Evolutionary conservation across 2,329 filamentous ascomycete species (phyloP).

Genomic region (Talaromyces atroroseus): DNA sequence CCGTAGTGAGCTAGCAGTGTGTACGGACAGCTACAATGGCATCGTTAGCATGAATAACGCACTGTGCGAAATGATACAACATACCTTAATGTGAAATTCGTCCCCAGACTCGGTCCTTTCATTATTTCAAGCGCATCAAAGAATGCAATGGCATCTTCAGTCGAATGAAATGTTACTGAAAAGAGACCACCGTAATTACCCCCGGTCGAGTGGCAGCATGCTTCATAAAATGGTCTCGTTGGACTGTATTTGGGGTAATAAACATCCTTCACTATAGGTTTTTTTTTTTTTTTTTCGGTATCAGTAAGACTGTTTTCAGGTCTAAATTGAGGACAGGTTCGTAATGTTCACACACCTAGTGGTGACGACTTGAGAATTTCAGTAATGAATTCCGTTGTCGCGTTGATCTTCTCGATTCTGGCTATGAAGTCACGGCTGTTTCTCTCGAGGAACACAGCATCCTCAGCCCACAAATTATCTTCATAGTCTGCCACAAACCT

Average conservation of each 20-base stretch:
- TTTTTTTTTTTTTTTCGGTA: no score
- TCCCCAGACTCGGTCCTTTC: constrained; percentile 91
- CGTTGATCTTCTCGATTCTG: constrained; percentile 77
- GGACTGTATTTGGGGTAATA: constrained; percentile 81
- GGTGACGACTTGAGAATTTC: constrained; percentile 59
- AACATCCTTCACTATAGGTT: constrained; percentile 61
- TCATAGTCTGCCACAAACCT: constrained; percentile 65
- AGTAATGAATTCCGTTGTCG: constrained; percentile 78
- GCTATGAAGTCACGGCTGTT: constrained; percentile 89
- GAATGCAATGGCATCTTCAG: constrained; percentile 68
- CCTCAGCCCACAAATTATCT: constrained; percentile 91
- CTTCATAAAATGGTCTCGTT: constrained; percentile 69
- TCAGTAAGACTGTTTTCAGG: not conserved
- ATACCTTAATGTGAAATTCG: constrained; percentile 82
- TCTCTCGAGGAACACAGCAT: constrained; percentile 88
- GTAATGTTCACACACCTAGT: constrained; percentile 34
- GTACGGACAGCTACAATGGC: constrained; percentile 67
- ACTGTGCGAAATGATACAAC: not conserved
- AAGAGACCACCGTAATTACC: constrained; percentile 89
- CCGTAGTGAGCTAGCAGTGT: constrained; percentile 85
- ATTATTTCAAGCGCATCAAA: constrained; percentile 81
- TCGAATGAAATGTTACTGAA: constrained; percentile 71
- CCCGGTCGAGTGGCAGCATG: constrained; percentile 64
- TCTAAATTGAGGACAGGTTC: not conserved
- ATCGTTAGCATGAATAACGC: not conserved